Conservation (phyloP, 169 alveolate genomes). For the Plasmodium gallinaceum region DNA sequence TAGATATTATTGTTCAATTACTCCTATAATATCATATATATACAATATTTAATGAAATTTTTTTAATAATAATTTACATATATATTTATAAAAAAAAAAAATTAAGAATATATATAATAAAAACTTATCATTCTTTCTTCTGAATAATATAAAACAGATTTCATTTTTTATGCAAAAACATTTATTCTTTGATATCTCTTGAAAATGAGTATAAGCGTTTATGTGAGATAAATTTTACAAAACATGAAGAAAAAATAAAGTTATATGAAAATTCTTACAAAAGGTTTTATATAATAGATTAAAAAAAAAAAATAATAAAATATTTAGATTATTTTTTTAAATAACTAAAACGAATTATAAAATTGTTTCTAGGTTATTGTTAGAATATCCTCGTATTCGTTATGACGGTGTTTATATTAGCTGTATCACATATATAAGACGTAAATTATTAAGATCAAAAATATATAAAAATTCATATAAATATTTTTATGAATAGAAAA, state of each 20-base stretch:
- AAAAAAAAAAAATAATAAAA: not conserved
- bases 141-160: slow-evolving; percentile 12
- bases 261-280: slow-evolving; percentile 56
- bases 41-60: no score
- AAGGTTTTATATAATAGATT: slow-evolving; percentile 10
- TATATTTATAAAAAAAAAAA: not conserved
- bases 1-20: no score
- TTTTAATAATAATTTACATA: no score
- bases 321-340: not conserved
- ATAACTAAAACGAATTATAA: not conserved
- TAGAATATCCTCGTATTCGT: slow-evolving; percentile 65
- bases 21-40: no score
- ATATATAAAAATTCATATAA: not conserved
- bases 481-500: not conserved
- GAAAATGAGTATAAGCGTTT: slow-evolving; percentile 54
- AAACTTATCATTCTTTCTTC: slow-evolving; percentile 1
- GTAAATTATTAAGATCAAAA: slow-evolving; percentile 23
- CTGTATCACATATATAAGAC: slow-evolving; percentile 57
- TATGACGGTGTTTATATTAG: slow-evolving; percentile 68
- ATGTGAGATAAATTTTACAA: slow-evolving; percentile 29
- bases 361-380: slow-evolving; percentile 21
- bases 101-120: slow-evolving; percentile 4
- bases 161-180: slow-evolving; percentile 32
- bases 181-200: slow-evolving; percentile 23
- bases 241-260: slow-evolving; percentile 33